These are phyloP conservation scores for Picea mariana DNA, from an alignment of 83 land plant species.

Conservation along the genomic window DNA sequence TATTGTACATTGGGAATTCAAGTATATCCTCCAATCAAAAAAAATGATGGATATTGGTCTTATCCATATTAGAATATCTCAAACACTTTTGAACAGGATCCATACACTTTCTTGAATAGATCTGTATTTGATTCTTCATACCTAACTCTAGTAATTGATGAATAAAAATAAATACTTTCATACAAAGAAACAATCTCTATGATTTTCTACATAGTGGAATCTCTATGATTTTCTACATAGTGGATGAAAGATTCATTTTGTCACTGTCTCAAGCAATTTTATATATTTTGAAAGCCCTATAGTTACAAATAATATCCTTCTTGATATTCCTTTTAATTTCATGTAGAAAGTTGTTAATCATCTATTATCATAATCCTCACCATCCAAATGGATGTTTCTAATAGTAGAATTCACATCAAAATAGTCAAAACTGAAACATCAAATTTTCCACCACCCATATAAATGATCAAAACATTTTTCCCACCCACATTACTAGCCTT, in stretches of 20 bases:
- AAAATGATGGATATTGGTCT: slow-evolving; percentile 25
- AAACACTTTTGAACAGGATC: slow-evolving; percentile 37
- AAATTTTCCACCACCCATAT: slow-evolving; percentile 12
- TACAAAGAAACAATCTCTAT: slow-evolving; percentile 53
- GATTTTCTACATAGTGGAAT: no score
- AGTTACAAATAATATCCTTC: slow-evolving; percentile 10
- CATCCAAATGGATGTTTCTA: slow-evolving; percentile 53
- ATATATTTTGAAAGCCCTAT: slow-evolving; percentile 6
- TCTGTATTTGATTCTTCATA: slow-evolving; percentile 59
- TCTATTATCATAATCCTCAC: slow-evolving; percentile 43
- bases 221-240: slow-evolving; percentile 53
- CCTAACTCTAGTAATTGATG: slow-evolving; percentile 53
- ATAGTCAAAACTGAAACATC: slow-evolving; percentile 18
- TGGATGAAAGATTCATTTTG: slow-evolving; percentile 50
- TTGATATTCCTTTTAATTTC: slow-evolving; percentile 21
- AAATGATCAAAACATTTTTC: slow-evolving; percentile 21
- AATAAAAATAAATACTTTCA: slow-evolving; percentile 57
- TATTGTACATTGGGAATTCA: slow-evolving; percentile 37
- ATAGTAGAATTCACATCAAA: slow-evolving; percentile 46
- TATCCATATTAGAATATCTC: slow-evolving; percentile 38
- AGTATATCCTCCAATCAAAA: slow-evolving; percentile 37
- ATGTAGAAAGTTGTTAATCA: slow-evolving; percentile 24
- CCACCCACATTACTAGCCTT: slow-evolving; percentile 9
- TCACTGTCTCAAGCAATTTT: slow-evolving; percentile 49
- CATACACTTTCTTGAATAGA: slow-evolving; percentile 52